phyloP scores from a whole-genome alignment of 2,329 filamentous ascomycete species.

The Aspergillus sp. region DNA sequence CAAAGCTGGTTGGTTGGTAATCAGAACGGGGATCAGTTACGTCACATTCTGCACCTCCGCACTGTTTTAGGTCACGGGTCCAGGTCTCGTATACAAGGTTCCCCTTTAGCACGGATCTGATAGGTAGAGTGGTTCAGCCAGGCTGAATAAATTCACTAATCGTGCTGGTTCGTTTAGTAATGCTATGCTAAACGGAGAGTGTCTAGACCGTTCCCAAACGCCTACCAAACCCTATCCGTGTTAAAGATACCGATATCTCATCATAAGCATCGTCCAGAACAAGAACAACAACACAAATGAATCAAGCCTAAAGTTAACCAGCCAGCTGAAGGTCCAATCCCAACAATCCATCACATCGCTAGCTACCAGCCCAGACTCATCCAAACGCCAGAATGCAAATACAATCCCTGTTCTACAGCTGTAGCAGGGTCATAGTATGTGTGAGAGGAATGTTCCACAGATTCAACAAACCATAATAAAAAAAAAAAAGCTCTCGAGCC shows the following conservation, averaged over 20 bases:
- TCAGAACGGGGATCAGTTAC: no score
- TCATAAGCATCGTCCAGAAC: background rate
- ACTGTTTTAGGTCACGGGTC: no score
- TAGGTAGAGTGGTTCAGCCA: no score
- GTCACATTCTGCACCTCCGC: no score
- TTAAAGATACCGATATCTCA: background rate
- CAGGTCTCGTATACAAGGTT: no score
- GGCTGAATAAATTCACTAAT: no score
- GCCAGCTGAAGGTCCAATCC: background rate
- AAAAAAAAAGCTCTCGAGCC: background rate
- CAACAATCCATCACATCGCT: background rate
- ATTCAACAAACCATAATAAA: constrained; percentile 5
- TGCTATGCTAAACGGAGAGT: background rate
- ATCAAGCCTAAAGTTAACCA: background rate
- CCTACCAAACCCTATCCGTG: background rate
- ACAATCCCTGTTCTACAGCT: constrained; percentile 1
- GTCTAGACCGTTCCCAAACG: constrained; percentile 6
- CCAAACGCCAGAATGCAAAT: constrained; percentile 16
- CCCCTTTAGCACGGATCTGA: no score
- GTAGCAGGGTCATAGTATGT: background rate
- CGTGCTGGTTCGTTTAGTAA: no score
- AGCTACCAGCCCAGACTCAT: background rate
- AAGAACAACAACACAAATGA: background rate
- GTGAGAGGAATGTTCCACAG: constrained; percentile 1
- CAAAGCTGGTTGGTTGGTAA: no score